Base-by-base conservation (phyloP, 1,284 basidiomycete genomes). In the Cutaneotrichosporon curvatum region DNA sequence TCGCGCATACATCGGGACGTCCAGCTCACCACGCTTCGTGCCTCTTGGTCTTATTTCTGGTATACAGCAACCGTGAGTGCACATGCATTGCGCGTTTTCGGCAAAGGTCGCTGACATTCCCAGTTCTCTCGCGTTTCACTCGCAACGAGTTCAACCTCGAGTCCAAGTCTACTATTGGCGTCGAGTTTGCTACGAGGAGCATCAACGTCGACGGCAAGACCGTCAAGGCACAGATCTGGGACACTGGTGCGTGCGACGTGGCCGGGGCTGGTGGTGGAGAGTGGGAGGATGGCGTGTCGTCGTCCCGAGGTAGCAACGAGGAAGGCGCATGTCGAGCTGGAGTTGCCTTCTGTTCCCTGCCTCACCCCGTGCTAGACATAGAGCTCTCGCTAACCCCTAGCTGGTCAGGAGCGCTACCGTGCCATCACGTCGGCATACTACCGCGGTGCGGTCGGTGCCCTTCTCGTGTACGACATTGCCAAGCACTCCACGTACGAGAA, bases 361-460 rank as follows among this genome's bases (percentile, higher is more conserved):
- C n/a, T n/a, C n/a, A n/a, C n/a, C n/a, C n/a, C n/a, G n/a, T n/a
- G n/a, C n/a, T n/a, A n/a, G n/a, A 30, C n/a, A 15, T 14, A 10
- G 16, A 16, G 6, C 32, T 16, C 9, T 34, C n/a, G 15, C 22
- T 53, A 33, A 45, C 43, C 10, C 9, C n/a, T 64, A 87, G 94
- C 95, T 67, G 94, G 95, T 34, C 94, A 97, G 75, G 94, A 97
- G 74, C 86, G 94, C 62, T 98, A 98, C 77, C 84, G 94, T 53
- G 94, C 95, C 50, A 99, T 99, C 73, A 98, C 94, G 43, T 94
- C 94, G 61, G 92, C 87, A 31, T 98, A 98, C 77, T 98, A 98
- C 76, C 90, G 95, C 51, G 94, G 94, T 47, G 95, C 94, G 14
- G 94, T 97, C 47, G 89, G 88, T 40, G 88, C 88, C 39, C 79